Conservation (phyloP, 1,284 basidiomycete genomes). For the Paramarasmius palmivorus region DNA sequence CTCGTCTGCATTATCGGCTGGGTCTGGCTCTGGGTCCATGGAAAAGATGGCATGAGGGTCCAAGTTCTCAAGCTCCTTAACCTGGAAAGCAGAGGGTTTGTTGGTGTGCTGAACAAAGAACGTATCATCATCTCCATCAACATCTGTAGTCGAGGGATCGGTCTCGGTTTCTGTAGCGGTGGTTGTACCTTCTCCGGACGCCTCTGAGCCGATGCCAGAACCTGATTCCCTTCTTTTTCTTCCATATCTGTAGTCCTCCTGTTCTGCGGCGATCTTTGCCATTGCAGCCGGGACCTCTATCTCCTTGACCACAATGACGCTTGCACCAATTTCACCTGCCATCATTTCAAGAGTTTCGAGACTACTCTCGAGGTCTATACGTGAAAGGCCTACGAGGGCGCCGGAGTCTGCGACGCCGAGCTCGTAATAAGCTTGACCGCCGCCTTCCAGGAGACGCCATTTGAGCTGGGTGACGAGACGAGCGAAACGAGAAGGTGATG, state of each 20-base stretch:
- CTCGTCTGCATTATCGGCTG: slow-evolving; percentile 13
- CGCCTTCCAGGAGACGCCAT: slow-evolving; percentile 91
- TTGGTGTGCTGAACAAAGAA: slow-evolving; percentile 1
- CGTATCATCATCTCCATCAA: slow-evolving; percentile 37
- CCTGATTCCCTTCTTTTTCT: slow-evolving; percentile 6
- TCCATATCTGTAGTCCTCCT: slow-evolving; percentile 27
- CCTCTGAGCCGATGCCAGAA: slow-evolving; percentile 5
- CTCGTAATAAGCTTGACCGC: slow-evolving; percentile 91
- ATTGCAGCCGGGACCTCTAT: slow-evolving; percentile 68
- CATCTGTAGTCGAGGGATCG: slow-evolving; percentile 36
- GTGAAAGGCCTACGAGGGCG: slow-evolving; percentile 77
- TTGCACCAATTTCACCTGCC: slow-evolving; percentile 90
- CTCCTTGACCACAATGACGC: slow-evolving; percentile 85
- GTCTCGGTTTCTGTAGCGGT: slow-evolving; percentile 33
- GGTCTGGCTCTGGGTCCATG: slow-evolving; percentile 48
- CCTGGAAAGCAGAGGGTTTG: slow-evolving; percentile 11
- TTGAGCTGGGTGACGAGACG: slow-evolving; percentile 91
- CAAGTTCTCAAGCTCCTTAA: too few species aligned
- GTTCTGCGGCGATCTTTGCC: slow-evolving; percentile 39
- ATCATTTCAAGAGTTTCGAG: slow-evolving; percentile 87
- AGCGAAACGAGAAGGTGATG: slow-evolving; percentile 70
- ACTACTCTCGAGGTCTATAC: slow-evolving; percentile 75
- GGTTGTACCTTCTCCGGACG: slow-evolving; percentile 20
- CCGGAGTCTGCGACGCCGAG: slow-evolving; percentile 89
- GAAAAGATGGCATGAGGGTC: slow-evolving; percentile 39